Percentiles rank a stretch among this genome's conserved stretches.
Evolutionary conservation across 768 basidiomycete species (phyloP).

Genomic region (Xerocomellus chrysenteron): DNA sequence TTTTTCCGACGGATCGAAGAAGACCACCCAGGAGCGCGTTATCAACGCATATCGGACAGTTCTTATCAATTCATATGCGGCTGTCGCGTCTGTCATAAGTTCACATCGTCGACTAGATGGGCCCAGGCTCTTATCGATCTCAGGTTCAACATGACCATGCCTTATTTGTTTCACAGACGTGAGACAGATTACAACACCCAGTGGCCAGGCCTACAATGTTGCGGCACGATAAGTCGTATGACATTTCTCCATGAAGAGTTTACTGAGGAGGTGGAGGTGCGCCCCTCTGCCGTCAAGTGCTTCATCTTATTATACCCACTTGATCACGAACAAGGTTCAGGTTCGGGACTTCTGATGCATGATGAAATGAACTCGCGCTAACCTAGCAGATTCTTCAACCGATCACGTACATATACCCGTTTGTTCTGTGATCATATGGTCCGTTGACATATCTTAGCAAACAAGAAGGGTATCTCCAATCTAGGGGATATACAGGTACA

Average conservation of each 20-base stretch:
- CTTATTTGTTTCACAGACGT: conserved; percentile 3
- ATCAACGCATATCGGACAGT: conserved; percentile 2
- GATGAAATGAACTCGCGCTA: not conserved
- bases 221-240: not conserved
- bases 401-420: conserved; percentile 15
- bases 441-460: not conserved
- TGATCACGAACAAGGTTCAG: not conserved
- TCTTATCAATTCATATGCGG: conserved; percentile 9
- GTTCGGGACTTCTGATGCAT: not conserved
- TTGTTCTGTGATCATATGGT: not conserved
- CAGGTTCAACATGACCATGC: conserved; percentile 5
- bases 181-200: not conserved
- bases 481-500: conserved; percentile 22
- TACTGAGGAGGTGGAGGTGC: conserved; percentile 1
- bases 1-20: conserved; percentile 1
- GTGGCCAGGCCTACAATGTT: not conserved
- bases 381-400: not conserved
- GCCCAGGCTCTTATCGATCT: not conserved
- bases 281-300: not conserved
- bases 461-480: conserved; percentile 23
- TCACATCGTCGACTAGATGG: not conserved
- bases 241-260: conserved; percentile 4
- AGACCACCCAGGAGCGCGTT: not conserved
- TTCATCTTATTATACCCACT: not conserved
- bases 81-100: not conserved